Conservation (phyloP, 805 yeast species). For the Dipodascus geniculatus region DNA sequence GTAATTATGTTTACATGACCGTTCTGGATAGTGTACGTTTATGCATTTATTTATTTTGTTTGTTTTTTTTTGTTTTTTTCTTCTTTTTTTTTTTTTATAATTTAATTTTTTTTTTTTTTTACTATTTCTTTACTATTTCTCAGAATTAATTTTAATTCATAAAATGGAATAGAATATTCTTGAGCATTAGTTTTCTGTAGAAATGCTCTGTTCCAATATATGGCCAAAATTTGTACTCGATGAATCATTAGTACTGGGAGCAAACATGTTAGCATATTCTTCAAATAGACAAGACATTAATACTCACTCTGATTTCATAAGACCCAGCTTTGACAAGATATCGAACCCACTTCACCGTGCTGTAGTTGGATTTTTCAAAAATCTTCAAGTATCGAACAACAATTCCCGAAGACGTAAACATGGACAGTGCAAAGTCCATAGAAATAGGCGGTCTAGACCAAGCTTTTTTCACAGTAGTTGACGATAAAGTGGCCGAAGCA, state of each 20-base stretch:
- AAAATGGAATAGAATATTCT: too few species aligned
- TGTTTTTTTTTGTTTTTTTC: too few species aligned
- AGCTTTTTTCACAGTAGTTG: slow-evolving; percentile 20
- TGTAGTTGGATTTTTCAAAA: slow-evolving; percentile 44
- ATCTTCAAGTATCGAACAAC: slow-evolving; percentile 63
- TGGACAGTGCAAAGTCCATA: slow-evolving; percentile 53
- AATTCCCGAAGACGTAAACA: slow-evolving; percentile 70
- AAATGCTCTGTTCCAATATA: too few species aligned
- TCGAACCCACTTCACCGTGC: slow-evolving; percentile 79
- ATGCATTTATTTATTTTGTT: background rate
- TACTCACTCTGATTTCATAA: slow-evolving; percentile 50
- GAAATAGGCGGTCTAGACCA: slow-evolving; percentile 74
- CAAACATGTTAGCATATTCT: background rate
- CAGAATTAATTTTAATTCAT: too few species aligned
- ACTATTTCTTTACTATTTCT: too few species aligned
- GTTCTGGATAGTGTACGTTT: slow-evolving; percentile 1
- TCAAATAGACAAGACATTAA: background rate
- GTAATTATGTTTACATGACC: background rate
- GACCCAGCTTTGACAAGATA: slow-evolving; percentile 67
- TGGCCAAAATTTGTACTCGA: too few species aligned
- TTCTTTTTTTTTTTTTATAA: too few species aligned
- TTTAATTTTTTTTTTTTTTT: too few species aligned
- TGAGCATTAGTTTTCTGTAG: too few species aligned
- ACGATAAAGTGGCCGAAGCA: slow-evolving; percentile 37
- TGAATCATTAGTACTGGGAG: background rate